A percentile compares a stretch with the other conserved stretches of the same genome.
Evolutionary conservation across 768 basidiomycete species (phyloP).

Genomic region (Dendrothele bispora): DNA sequence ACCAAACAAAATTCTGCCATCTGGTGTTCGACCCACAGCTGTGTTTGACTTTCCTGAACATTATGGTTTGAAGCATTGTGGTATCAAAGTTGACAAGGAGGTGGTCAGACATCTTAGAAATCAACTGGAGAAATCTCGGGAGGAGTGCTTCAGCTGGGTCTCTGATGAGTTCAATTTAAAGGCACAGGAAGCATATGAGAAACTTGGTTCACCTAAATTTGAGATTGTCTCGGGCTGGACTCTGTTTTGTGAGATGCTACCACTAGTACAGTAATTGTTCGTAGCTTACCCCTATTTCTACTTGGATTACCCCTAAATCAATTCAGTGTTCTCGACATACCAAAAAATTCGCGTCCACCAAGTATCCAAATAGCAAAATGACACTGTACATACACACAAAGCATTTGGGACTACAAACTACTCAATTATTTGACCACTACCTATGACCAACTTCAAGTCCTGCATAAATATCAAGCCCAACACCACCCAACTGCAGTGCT

Average conservation of each 20-base stretch:
- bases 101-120: slow-evolving; percentile 5
- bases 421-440: too few species aligned
- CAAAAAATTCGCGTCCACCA: too few species aligned
- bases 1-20: slow-evolving; percentile 8
- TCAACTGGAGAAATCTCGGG: slow-evolving; percentile 6
- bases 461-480: too few species aligned
- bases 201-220: slow-evolving; percentile 7
- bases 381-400: too few species aligned
- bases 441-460: too few species aligned
- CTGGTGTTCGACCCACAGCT: slow-evolving; percentile 7
- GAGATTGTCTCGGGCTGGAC: slow-evolving; percentile 8
- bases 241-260: slow-evolving; percentile 10
- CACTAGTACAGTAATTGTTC: not conserved
- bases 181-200: slow-evolving; percentile 7
- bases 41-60: slow-evolving; percentile 10
- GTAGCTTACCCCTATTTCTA: too few species aligned
- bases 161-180: slow-evolving; percentile 8
- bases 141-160: slow-evolving; percentile 13
- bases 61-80: slow-evolving; percentile 9
- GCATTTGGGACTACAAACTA: too few species aligned
- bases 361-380: too few species aligned
- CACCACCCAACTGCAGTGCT: too few species aligned
- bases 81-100: not conserved
- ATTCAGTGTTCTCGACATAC: too few species aligned
- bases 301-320: too few species aligned